Evolutionary conservation across 768 basidiomycete species (phyloP).

Genomic region (Trametes maxima): DNA sequence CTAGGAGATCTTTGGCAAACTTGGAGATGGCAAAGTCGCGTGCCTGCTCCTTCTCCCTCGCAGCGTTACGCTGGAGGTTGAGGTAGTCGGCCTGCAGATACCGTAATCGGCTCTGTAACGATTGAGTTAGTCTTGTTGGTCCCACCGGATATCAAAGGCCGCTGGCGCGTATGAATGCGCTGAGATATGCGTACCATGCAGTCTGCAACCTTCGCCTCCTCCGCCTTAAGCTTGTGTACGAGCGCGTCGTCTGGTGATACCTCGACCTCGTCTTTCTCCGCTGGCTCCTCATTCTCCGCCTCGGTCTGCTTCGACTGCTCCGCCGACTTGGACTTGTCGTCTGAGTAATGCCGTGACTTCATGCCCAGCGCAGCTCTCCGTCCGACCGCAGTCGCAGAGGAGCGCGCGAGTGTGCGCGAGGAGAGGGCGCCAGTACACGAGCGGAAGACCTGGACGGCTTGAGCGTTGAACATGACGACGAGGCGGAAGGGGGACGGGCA

Average conservation of each 20-base stretch:
- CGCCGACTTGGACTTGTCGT: constrained; percentile 45
- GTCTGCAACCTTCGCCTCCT: constrained; percentile 81
- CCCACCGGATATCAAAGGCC: constrained; percentile 9
- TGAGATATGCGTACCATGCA: constrained; percentile 61
- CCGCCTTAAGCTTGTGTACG: constrained; percentile 68
- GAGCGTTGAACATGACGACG: constrained; percentile 52
- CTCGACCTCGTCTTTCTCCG: constrained; percentile 31
- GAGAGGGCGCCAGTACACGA: constrained; percentile 63
- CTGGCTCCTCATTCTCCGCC: constrained; percentile 11
- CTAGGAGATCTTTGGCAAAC: constrained; percentile 88
- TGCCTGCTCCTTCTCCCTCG: constrained; percentile 89
- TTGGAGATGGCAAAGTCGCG: constrained; percentile 91
- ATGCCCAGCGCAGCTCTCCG: constrained; percentile 28
- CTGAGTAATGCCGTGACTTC: constrained; percentile 58
- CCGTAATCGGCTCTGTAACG: constrained; percentile 74
- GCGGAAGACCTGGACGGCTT: constrained; percentile 55
- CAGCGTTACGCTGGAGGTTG: constrained; percentile 90
- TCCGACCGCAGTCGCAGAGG: constrained; percentile 31
- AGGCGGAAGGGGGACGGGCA: constrained; percentile 12
- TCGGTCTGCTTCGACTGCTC: constrained; percentile 32
- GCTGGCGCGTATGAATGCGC: neutral
- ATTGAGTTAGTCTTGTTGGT: neutral
- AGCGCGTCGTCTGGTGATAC: constrained; percentile 37
- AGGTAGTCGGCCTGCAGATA: constrained; percentile 95
- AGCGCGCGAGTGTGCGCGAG: constrained; percentile 47